phyloP scores from a whole-genome alignment of 495 filamentous ascomycete species.

The Hyaloscypha variabilis region DNA sequence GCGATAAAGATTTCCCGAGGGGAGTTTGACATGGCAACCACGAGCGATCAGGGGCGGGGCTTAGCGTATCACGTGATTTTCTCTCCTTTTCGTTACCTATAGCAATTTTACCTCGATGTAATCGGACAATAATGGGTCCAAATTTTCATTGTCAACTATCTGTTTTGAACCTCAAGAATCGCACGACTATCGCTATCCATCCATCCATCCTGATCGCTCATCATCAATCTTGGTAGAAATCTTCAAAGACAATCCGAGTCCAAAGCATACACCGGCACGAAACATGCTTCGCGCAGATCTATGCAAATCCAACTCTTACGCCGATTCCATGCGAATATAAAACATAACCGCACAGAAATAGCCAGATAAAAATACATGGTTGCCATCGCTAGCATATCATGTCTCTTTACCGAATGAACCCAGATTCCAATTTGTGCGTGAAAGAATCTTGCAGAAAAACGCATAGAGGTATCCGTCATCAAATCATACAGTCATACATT shows the following conservation, averaged over 20 bases:
- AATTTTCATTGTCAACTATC: constrained; percentile 14
- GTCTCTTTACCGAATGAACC: constrained; percentile 21
- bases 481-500: constrained; percentile 36
- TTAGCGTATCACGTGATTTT: not conserved
- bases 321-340: constrained; percentile 22
- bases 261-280: constrained; percentile 6
- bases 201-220: constrained; percentile 3
- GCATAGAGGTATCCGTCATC: constrained; percentile 29
- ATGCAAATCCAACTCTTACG: constrained; percentile 18
- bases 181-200: constrained; percentile 6
- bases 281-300: constrained; percentile 12
- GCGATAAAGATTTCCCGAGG: too few relatives aligned
- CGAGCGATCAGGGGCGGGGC: not conserved
- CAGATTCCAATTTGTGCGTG: constrained; percentile 17
- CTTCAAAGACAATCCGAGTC: not conserved
- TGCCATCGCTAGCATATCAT: constrained; percentile 31
- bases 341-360: constrained; percentile 21
- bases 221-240: constrained; percentile 4
- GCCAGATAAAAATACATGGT: constrained; percentile 24
- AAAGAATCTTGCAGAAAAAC: constrained; percentile 14
- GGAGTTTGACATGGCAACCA: not conserved
- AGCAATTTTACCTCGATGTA: not conserved
- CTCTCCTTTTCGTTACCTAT: not conserved
- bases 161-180: not conserved
- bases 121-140: not conserved